Conservation (phyloP, 148 eudicot genomes). For the Beta vulgaris region DNA sequence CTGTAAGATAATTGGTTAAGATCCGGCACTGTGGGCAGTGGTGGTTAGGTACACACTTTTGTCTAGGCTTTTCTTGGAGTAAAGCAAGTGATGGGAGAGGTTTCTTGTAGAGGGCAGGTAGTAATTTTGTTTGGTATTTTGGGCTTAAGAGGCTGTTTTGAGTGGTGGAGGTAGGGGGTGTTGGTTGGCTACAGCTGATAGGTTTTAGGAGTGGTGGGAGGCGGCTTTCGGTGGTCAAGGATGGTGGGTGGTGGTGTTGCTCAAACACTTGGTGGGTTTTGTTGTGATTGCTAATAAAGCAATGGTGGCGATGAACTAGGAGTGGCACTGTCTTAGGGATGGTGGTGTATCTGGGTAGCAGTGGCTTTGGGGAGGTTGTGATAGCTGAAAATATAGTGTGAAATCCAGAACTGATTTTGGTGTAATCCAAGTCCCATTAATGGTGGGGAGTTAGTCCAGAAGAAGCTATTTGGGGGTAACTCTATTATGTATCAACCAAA, state of each 20-base stretch:
- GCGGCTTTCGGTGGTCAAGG: too few species aligned
- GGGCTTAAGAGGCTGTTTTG: not conserved
- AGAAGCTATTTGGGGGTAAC: too few species aligned
- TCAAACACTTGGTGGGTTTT: too few species aligned
- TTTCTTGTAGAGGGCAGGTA: not conserved
- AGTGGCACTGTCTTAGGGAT: not conserved
- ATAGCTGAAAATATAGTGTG: too few species aligned
- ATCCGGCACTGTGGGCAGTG: too few species aligned
- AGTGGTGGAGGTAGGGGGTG: too few species aligned
- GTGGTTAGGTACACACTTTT: not conserved
- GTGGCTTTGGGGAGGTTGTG: not conserved
- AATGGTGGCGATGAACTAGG: not conserved
- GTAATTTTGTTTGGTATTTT: not conserved
- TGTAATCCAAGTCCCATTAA: not conserved
- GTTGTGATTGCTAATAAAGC: not conserved
- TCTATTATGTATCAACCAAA: too few species aligned
- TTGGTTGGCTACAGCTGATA: too few species aligned
- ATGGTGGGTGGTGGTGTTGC: too few species aligned
- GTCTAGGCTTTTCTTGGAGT: not conserved
- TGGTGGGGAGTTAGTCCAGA: too few species aligned
- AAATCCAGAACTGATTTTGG: not conserved
- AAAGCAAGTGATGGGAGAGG: not conserved
- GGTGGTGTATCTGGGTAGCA: not conserved
- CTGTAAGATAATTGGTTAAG: too few species aligned
- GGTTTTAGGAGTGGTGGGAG: too few species aligned